Evolutionary conservation across 2,329 filamentous ascomycete genomes (phyloP), one percentile per base, ranked within the genome.

Genomic region (Cladosporium sp.): DNA sequence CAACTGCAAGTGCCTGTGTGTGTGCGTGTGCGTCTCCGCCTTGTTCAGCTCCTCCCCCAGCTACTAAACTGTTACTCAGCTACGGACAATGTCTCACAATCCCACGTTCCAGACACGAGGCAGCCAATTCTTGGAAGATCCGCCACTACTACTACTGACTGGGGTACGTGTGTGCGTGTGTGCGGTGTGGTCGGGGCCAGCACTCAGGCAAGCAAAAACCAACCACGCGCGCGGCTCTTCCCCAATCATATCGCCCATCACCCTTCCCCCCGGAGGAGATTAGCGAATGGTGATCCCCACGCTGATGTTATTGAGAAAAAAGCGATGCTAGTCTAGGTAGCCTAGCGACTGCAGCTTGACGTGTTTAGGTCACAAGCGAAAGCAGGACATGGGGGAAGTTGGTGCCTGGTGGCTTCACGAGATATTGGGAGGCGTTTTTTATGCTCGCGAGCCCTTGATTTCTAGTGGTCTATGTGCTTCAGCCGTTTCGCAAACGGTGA

Each of bases 61-160:
- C 6, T 21, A 10, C 4, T 8, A 24, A 4, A 41, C 36, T 41
- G 7, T 1, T 15, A 18, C 30, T 55, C 52, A 32, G 49, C 51
- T 54, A 28, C 26, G 52, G 28, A 55, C 52, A 55, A 41, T 41
- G 55, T 58, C 55, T 41, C 34, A 58, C 55, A 36, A 41, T 58
- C 55, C 55, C 55, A 58, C 55, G 55, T 58, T 41, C 55, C 55
- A 58, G 34, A 58, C 55, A 58, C 55, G 55, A 58, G 55, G 32
- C 52, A 47, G 41, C 41, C 41, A 47, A 47, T 47, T 47, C 41
- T 24, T 47, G 41, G 41, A 44, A 44, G 41, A 12, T 3, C 7
- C n/a, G 7, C 8, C n/a, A 8, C 41, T 18, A 44, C 38, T 15
- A 30, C 30, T 32, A n/a, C 38, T 15, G 18, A n/a, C 38, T 15